Evolutionary conservation across 108 stramenopile genomes (phyloP).

Genomic region (Cyclotella choctawhatcheeana): DNA sequence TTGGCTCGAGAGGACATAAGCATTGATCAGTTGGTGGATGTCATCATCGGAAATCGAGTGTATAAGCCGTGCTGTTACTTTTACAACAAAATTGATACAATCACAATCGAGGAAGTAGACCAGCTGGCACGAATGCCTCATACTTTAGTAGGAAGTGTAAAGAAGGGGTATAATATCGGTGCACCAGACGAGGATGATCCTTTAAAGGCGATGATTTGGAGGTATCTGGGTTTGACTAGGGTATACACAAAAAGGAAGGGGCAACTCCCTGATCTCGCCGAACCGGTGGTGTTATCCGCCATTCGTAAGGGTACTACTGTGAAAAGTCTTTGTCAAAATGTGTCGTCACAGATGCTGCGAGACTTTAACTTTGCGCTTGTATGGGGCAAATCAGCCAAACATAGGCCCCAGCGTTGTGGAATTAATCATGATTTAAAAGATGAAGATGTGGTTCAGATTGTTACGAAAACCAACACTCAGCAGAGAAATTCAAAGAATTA

Average conservation of each 20-base stretch:
- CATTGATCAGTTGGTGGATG: slow-evolving; percentile 98
- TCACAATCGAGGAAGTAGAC: slow-evolving; percentile 98
- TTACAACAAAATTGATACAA: slow-evolving; percentile 99
- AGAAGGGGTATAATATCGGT: slow-evolving; percentile 85
- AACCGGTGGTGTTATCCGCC: slow-evolving; percentile 95
- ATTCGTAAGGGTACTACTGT: slow-evolving; percentile 91
- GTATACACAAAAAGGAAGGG: slow-evolving; percentile 98
- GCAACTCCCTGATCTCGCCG: slow-evolving; percentile 92
- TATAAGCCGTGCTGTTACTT: slow-evolving; percentile 96
- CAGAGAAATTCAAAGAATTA: slow-evolving; percentile 94
- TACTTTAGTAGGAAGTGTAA: slow-evolving; percentile 92
- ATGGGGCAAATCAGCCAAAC: slow-evolving; percentile 97
- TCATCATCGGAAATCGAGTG: slow-evolving; percentile 94
- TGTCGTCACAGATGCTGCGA: slow-evolving; percentile 84
- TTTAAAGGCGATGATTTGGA: slow-evolving; percentile 90
- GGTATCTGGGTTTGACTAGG: slow-evolving; percentile 95
- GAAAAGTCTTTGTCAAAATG: slow-evolving; percentile 75
- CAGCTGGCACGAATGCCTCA: slow-evolving; percentile 95
- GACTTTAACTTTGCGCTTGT: slow-evolving; percentile 99
- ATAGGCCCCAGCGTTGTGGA: slow-evolving; percentile 97
- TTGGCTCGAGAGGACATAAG: slow-evolving; percentile 94
- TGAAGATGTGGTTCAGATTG: slow-evolving; percentile 99
- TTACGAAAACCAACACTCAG: slow-evolving; percentile 95
- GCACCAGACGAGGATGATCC: slow-evolving; percentile 78
- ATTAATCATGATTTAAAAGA: slow-evolving; percentile 90